Percentiles rank a stretch among this genome's conserved stretches.
These are phyloP conservation scores for Starmerella gropengiesseri DNA, from an alignment of 805 yeast genomes.

Conservation along the genomic window DNA sequence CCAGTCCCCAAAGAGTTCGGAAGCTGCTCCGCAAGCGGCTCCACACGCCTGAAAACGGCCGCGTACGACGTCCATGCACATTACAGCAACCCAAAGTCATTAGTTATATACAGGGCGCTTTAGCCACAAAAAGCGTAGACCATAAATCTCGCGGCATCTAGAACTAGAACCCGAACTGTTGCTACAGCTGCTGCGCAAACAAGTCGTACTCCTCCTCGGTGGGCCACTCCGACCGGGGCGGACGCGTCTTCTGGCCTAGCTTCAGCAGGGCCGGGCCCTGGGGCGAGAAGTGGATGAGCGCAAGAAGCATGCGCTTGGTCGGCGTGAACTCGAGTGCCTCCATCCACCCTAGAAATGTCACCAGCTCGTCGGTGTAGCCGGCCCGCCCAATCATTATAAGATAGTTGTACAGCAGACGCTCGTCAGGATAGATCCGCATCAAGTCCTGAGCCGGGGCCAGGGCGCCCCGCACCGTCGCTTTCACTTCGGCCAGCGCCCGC, in stretches of 20 bases:
- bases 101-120: not conserved
- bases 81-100: too few relatives aligned
- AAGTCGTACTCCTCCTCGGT: constrained; percentile 24
- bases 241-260: constrained; percentile 24
- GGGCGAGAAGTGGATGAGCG: constrained; percentile 31
- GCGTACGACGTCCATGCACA: too few relatives aligned
- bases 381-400: constrained; percentile 40
- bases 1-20: too few relatives aligned
- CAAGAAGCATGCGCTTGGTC: constrained; percentile 31
- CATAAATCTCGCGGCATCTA: not conserved
- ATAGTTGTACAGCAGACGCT: constrained; percentile 42
- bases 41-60: too few relatives aligned
- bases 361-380: constrained; percentile 40
- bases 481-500: constrained; percentile 48
- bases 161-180: too few relatives aligned
- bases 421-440: constrained; percentile 36
- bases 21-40: too few relatives aligned
- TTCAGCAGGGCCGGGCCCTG: constrained; percentile 25
- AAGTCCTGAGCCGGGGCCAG: constrained; percentile 24
- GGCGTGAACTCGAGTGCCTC: constrained; percentile 39
- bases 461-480: constrained; percentile 34
- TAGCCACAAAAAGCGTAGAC: too few relatives aligned
- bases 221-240: constrained; percentile 25
- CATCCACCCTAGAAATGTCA: constrained; percentile 46
- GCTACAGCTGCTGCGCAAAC: constrained; percentile 14